Conservation (phyloP, 495 filamentous ascomycete genomes). For the Emericellopsis terricola region DNA sequence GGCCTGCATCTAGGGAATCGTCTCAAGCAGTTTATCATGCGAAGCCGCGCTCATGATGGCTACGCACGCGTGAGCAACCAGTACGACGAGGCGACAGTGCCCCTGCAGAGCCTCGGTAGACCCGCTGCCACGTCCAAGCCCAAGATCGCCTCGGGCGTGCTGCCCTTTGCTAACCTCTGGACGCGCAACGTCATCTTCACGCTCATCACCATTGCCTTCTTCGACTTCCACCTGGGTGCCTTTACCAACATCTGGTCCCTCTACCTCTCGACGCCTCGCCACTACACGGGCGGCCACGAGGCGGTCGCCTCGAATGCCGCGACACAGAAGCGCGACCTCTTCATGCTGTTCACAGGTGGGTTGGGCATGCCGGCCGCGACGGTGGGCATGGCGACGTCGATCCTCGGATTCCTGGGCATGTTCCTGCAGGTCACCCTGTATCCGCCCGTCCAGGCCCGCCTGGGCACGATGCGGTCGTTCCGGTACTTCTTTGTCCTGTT, state of each 20-base stretch:
- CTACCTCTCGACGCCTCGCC: slow-evolving; percentile 55
- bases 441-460: slow-evolving; percentile 42
- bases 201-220: slow-evolving; percentile 45
- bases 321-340: slow-evolving; percentile 6
- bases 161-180: slow-evolving; percentile 62
- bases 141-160: slow-evolving; percentile 12
- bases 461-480: slow-evolving; percentile 54
- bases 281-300: slow-evolving; percentile 30
- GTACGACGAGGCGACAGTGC: background rate
- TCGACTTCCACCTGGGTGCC: slow-evolving; percentile 61
- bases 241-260: slow-evolving; percentile 77
- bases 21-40: slow-evolving; percentile 5
- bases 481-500: slow-evolving; percentile 52
- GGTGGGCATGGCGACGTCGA: slow-evolving; percentile 62
- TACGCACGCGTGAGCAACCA: slow-evolving; percentile 4
- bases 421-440: slow-evolving; percentile 61
- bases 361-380: slow-evolving; percentile 58
- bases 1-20: slow-evolving; percentile 14
- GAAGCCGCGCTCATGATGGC: slow-evolving; percentile 2
- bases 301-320: too few relatives aligned
- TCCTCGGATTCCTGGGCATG: slow-evolving; percentile 63
- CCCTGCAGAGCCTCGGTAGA: background rate
- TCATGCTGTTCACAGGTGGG: slow-evolving; percentile 65
- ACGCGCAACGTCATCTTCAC: slow-evolving; percentile 54
- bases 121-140: background rate